Percentiles rank a stretch among this genome's conserved stretches.
Evolutionary conservation across 2,329 filamentous ascomycete genomes (phyloP).

Genomic region (Triangularia setosa): DNA sequence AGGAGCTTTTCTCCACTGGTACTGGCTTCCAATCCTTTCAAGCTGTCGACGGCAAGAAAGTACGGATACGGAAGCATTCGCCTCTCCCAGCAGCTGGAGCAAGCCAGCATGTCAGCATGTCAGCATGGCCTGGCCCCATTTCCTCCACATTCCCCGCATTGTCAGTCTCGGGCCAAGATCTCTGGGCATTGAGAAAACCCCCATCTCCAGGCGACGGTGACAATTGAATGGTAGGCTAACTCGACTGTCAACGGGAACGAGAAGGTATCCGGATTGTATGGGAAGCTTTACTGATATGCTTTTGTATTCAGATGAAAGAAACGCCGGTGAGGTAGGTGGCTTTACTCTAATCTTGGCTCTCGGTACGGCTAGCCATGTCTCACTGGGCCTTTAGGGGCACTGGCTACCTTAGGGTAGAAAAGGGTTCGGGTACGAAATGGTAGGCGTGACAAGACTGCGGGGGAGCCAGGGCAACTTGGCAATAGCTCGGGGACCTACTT

Average conservation of each 20-base stretch:
- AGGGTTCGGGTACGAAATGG: not conserved
- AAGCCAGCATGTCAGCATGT: not conserved
- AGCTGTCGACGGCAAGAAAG: not conserved
- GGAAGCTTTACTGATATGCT: not conserved
- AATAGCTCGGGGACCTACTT: constrained; percentile 15
- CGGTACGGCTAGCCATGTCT: not conserved
- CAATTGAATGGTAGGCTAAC: not conserved
- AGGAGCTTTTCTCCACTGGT: not conserved
- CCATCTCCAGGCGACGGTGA: not conserved
- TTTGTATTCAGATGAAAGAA: not conserved
- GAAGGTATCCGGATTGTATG: not conserved
- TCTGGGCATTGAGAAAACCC: constrained; percentile 1
- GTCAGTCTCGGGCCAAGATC: constrained; percentile 1
- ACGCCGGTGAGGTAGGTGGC: not conserved
- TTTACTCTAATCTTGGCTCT: not conserved
- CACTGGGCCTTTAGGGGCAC: not conserved
- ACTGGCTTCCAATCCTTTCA: not conserved
- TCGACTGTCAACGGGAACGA: not conserved
- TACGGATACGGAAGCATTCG: not conserved
- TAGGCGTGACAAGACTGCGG: not conserved
- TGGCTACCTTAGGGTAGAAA: not conserved
- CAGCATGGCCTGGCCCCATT: not conserved
- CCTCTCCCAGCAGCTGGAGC: not conserved
- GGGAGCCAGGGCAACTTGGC: not conserved
- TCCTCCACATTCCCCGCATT: constrained; percentile 8